A percentile compares a stretch with the other conserved stretches of the same genome.
phyloP scores from a whole-genome alignment of 768 basidiomycete species.

The Basidioascus undulatus region DNA sequence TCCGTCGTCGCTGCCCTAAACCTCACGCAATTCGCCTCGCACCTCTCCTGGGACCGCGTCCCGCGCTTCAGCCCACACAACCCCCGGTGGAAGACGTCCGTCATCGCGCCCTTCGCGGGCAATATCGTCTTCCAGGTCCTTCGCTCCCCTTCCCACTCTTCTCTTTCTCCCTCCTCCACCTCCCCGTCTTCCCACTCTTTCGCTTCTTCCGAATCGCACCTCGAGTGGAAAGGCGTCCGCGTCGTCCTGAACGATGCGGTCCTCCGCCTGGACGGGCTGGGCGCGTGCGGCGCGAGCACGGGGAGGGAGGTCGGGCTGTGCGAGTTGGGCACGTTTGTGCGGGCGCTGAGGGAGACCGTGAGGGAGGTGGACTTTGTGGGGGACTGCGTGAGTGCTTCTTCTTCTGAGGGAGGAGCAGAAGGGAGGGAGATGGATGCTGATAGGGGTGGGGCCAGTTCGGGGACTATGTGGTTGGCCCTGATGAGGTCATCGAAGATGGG shows the following conservation, averaged over 20 bases:
- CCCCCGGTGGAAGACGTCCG: slow-evolving; percentile 40
- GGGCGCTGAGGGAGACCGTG: slow-evolving; percentile 40
- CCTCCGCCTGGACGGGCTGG: slow-evolving; percentile 50
- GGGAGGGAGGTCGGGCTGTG: slow-evolving; percentile 76
- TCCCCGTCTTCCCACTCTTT: slow-evolving; percentile 19
- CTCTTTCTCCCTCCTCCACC: slow-evolving; percentile 19
- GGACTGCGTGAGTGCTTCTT: slow-evolving; percentile 28
- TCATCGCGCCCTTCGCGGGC: slow-evolving; percentile 66
- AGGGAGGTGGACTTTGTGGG: slow-evolving; percentile 42
- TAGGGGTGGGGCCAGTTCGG: not conserved
- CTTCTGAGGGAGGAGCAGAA: not conserved
- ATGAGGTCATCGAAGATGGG: not conserved
- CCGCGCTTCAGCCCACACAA: slow-evolving; percentile 18
- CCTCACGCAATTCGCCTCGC: slow-evolving; percentile 17
- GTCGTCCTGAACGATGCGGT: slow-evolving; percentile 74
- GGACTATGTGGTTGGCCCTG: no score
- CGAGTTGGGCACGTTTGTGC: slow-evolving; percentile 42
- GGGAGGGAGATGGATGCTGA: not conserved
- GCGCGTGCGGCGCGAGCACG: slow-evolving; percentile 42
- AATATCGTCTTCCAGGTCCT: slow-evolving; percentile 43
- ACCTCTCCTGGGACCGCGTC: not conserved
- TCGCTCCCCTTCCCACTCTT: slow-evolving; percentile 21
- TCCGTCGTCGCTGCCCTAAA: slow-evolving; percentile 18
- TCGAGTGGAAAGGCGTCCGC: slow-evolving; percentile 35
- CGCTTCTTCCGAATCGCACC: slow-evolving; percentile 17